Evolutionary conservation across 176 grass and related monocot species (phyloP).

Genomic region (Aegilops sharonensis): DNA sequence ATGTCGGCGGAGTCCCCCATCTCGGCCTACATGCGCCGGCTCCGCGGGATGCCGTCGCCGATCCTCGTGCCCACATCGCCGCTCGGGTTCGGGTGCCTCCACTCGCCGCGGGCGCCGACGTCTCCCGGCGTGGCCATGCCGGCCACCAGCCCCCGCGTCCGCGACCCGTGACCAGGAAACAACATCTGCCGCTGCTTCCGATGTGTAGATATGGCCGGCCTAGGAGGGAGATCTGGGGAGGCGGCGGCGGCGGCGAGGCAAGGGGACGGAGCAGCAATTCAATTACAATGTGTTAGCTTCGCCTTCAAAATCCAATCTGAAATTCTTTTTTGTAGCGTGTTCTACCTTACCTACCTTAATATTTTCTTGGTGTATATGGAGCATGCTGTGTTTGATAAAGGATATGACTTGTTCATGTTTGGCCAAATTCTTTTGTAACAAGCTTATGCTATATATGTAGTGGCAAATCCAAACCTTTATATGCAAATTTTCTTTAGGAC

Average conservation of each 20-base stretch:
- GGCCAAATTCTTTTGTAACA: constrained; percentile 44
- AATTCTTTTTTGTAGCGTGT: constrained; percentile 39
- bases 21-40: constrained; percentile 92
- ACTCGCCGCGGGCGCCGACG: constrained; percentile 76
- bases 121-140: constrained; percentile 77
- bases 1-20: constrained; percentile 89
- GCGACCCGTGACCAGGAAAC: constrained; percentile 36
- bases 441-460: constrained; percentile 34
- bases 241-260: background rate
- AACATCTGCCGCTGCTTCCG: background rate
- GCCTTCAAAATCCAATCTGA: constrained; percentile 24
- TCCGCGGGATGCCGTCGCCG: constrained; percentile 55
- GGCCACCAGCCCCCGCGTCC: constrained; percentile 62
- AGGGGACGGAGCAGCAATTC: constrained; percentile 34
- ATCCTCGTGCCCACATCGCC: constrained; percentile 56
- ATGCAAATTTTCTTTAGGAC: constrained; percentile 29
- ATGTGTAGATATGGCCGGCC: constrained; percentile 50
- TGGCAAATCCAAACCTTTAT: constrained; percentile 38
- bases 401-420: constrained; percentile 37
- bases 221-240: constrained; percentile 45
- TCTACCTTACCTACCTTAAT: constrained; percentile 32
- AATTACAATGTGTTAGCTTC: constrained; percentile 49
- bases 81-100: constrained; percentile 76
- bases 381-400: constrained; percentile 15
- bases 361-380: constrained; percentile 56